These are phyloP conservation scores for Globisporangium nagaii DNA, from an alignment of 352 stramenopile genomes.

Conservation along the genomic window DNA sequence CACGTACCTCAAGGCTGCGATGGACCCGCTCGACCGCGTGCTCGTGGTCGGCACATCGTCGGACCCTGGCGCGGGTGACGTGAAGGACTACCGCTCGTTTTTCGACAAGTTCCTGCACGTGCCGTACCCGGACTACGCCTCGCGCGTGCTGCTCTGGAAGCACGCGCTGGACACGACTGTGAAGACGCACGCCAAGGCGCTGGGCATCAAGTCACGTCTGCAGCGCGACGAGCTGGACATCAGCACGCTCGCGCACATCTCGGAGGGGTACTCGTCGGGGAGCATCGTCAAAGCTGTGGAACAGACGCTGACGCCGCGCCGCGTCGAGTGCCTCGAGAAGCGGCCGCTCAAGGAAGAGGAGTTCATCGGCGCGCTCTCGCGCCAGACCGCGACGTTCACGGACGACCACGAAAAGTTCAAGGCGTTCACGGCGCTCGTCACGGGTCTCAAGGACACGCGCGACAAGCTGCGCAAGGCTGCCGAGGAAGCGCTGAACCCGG, in stretches of 20 bases:
- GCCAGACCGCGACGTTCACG: slow-evolving; percentile 52
- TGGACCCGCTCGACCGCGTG: slow-evolving; percentile 87
- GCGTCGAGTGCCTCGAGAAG: slow-evolving; percentile 77
- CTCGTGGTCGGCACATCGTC: slow-evolving; percentile 87
- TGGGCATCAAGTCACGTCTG: slow-evolving; percentile 19
- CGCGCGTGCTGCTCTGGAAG: slow-evolving; percentile 88
- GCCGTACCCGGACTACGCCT: slow-evolving; percentile 89
- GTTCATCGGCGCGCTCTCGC: slow-evolving; percentile 76
- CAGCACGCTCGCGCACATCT: slow-evolving; percentile 88
- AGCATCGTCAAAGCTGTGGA: slow-evolving; percentile 76
- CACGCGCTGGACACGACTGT: slow-evolving; percentile 60
- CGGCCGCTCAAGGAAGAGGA: slow-evolving; percentile 76
- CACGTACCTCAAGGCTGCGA: slow-evolving; percentile 88
- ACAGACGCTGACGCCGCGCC: slow-evolving; percentile 70
- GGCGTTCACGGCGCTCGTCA: slow-evolving; percentile 65
- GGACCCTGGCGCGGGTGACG: slow-evolving; percentile 77
- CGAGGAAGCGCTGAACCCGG: slow-evolving; percentile 46
- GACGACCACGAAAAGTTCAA: slow-evolving; percentile 78
- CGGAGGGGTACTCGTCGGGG: slow-evolving; percentile 87
- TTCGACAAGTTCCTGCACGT: slow-evolving; percentile 94
- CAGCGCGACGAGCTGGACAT: slow-evolving; percentile 68
- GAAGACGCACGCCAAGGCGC: slow-evolving; percentile 20
- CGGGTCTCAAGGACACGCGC: slow-evolving; percentile 65
- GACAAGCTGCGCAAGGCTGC: slow-evolving; percentile 62
- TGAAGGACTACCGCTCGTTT: slow-evolving; percentile 82